phyloP scores from a whole-genome alignment of 306 rosid species.

The Acacia crassicarpa region DNA sequence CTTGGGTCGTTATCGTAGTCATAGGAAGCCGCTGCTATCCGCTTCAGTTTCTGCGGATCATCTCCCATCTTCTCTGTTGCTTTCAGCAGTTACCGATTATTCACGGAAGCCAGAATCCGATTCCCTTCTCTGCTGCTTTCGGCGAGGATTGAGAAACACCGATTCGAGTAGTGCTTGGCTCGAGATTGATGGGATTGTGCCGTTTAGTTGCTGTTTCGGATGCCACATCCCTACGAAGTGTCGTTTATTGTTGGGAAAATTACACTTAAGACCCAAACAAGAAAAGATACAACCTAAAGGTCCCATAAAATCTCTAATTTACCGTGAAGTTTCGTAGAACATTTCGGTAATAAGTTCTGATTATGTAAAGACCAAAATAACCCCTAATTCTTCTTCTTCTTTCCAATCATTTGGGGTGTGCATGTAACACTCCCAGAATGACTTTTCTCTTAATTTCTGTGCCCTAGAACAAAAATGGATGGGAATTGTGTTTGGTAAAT shows the following conservation, averaged over 20 bases:
- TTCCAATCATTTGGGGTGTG: too few species aligned
- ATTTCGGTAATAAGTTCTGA: too few species aligned
- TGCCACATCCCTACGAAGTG: not conserved
- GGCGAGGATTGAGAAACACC: not conserved
- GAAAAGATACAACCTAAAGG: too few species aligned
- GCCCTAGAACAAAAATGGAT: too few species aligned
- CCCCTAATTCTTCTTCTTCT: too few species aligned
- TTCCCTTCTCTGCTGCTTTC: not conserved
- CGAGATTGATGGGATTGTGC: not conserved
- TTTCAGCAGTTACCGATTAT: not conserved
- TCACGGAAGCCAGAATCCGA: not conserved
- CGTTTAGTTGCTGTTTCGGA: not conserved
- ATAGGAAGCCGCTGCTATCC: conserved; percentile 73
- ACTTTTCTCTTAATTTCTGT: too few species aligned
- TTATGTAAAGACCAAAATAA: too few species aligned
- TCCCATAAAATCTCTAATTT: too few species aligned
- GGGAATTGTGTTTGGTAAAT: too few species aligned
- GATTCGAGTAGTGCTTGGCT: not conserved
- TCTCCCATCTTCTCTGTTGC: conserved; percentile 52
- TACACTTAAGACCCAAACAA: too few species aligned
- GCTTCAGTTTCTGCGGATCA: conserved; percentile 76
- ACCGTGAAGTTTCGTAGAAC: too few species aligned
- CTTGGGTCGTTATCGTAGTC: conserved; percentile 85
- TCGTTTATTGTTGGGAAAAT: not conserved
- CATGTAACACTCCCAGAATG: too few species aligned